Percentiles rank a stretch among this genome's conserved stretches.
Conservation (phyloP, 441 rosid species). For the Pelargonium australe region DNA sequence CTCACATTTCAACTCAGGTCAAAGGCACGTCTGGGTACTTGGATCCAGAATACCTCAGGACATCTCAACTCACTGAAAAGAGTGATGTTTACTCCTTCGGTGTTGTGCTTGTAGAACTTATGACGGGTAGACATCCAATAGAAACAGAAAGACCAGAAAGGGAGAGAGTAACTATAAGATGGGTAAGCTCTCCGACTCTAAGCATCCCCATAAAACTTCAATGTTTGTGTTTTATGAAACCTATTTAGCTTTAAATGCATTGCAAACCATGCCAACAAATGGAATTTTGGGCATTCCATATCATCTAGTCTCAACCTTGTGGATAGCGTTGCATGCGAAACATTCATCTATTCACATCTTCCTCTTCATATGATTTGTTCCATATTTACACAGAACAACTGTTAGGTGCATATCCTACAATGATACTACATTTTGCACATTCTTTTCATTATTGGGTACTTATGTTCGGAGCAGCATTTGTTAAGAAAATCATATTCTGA, state of each 20-base stretch:
- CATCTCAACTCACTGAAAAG: conserved; percentile 86
- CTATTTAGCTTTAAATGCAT: neutral
- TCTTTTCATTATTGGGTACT: neutral
- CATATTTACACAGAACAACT: neutral
- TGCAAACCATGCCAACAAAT: neutral
- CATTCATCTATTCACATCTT: neutral
- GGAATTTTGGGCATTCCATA: neutral
- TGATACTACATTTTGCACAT: too few relatives aligned
- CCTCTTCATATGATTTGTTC: neutral
- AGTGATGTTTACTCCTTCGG: conserved; percentile 96
- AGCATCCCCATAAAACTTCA: neutral
- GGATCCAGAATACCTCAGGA: conserved; percentile 82
- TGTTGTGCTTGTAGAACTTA: conserved; percentile 67
- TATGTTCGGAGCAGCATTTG: neutral
- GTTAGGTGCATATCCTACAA: too few relatives aligned
- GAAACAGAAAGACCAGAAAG: conserved; percentile 60
- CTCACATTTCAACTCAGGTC: conserved; percentile 93
- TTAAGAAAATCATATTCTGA: neutral
- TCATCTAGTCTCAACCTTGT: neutral
- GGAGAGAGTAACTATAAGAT: conserved; percentile 69
- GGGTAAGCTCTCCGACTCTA: conserved; percentile 44
- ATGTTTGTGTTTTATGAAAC: neutral
- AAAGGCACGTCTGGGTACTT: conserved; percentile 96
- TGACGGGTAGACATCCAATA: conserved; percentile 84
- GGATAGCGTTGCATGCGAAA: neutral